These are phyloP conservation scores for Haematococcus lacustris DNA, from an alignment of 139 green algal species.

Conservation along the genomic window DNA sequence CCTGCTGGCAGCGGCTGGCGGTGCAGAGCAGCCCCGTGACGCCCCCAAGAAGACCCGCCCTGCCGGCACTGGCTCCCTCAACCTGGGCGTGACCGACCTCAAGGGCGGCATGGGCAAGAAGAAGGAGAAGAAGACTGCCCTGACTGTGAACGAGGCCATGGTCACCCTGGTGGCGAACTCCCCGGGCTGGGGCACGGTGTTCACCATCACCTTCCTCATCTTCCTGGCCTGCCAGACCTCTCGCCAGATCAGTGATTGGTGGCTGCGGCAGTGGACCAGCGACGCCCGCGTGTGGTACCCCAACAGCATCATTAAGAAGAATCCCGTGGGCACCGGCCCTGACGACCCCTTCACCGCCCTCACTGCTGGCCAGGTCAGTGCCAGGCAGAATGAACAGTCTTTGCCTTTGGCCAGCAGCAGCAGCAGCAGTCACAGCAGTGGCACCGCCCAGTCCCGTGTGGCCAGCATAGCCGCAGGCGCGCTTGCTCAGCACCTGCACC, in stretches of 20 bases:
- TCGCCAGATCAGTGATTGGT: conserved; percentile 38
- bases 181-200: conserved; percentile 10
- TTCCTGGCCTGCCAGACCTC: conserved; percentile 42
- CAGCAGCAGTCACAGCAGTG: too few species aligned
- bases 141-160: conserved; percentile 22
- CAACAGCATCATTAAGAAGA: neutral
- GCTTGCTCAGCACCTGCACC: too few species aligned
- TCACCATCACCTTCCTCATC: conserved; percentile 34
- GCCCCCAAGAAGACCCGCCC: conserved; percentile 26
- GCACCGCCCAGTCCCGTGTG: too few species aligned
- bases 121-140: conserved; percentile 7
- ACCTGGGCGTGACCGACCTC: conserved; percentile 8
- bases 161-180: conserved; percentile 22
- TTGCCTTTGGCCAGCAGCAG: too few species aligned
- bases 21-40: conserved; percentile 30
- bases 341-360: conserved; percentile 5
- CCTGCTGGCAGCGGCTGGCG: too few species aligned
- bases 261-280: conserved; percentile 15
- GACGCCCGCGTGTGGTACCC: conserved; percentile 12
- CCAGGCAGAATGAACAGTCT: too few species aligned
- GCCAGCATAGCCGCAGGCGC: too few species aligned
- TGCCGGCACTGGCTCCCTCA: neutral
- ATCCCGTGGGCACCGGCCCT: conserved; percentile 2
- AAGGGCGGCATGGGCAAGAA: conserved; percentile 13
- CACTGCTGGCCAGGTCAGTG: neutral